Conservation (phyloP, 208 protist genomes). For the Zelonia costaricensis region DNA sequence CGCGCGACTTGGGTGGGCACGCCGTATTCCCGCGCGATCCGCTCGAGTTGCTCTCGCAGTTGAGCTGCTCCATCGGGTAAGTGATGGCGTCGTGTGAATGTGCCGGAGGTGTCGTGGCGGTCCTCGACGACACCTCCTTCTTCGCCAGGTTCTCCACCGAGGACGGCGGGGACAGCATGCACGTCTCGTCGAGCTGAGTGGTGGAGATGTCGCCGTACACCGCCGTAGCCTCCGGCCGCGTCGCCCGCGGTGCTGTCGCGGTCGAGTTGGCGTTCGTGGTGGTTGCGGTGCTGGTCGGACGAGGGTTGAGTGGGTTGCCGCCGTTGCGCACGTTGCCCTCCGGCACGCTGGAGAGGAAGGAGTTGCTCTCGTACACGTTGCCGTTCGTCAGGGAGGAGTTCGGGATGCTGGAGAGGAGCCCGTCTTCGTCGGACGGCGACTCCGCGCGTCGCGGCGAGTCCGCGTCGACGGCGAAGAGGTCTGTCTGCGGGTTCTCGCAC, state of each 20-base stretch:
- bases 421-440: constrained; percentile 5
- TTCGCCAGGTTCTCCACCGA: not conserved
- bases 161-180: not conserved
- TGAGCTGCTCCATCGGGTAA: not conserved
- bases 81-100: not conserved
- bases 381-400: constrained; percentile 5
- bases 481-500: not conserved
- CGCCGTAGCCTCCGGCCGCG: too few relatives aligned
- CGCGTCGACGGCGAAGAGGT: not conserved
- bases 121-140: not conserved
- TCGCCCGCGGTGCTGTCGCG: too few relatives aligned
- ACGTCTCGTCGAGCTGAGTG: constrained; percentile 2
- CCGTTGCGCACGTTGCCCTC: not conserved
- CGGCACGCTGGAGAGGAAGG: not conserved
- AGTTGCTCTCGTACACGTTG: not conserved
- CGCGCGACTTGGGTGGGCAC: not conserved
- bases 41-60: not conserved
- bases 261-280: too few relatives aligned
- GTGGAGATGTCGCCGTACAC: not conserved
- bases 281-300: too few relatives aligned
- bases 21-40: not conserved
- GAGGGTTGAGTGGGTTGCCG: not conserved
- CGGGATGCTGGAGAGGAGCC: constrained; percentile 22
- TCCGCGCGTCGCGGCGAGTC: not conserved
- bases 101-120: not conserved